Base-by-base conservation (phyloP, 2,329 filamentous ascomycete genomes). In the Fusarium protoensiforme region DNA sequence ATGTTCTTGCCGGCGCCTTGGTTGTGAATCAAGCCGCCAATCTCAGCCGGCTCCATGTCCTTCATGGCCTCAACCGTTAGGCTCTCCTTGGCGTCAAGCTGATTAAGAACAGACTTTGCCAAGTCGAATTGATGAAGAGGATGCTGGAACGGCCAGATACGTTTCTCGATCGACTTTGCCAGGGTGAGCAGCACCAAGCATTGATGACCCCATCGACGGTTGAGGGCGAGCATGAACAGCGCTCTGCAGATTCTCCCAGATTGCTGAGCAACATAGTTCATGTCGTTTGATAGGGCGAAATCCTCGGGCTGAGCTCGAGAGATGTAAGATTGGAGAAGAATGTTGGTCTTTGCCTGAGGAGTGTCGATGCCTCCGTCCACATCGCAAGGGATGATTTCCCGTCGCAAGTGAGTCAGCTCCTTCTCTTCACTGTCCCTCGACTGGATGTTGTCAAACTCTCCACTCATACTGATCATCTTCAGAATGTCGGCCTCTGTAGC, bases 381-480 rank as follows among this genome's bases (percentile, higher is more conserved):
- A 73, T 95, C 91, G 67, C 95, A 98, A 20, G 92, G 92, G 14
- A 93, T 89, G 18, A 89, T 87, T 36, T 95, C 91, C 0, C 93
- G 86, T 72, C 90, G 91, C 61, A 99, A 87, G 24, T 90, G 87
- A 20, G 88, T 88, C n/a, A 99, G 86, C 81, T 99, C 97, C 77
- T 95, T 93, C 65, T 93, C 92, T 82, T 99, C 97, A 60, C 86
- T 96, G 64, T 99, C 96, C 70, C 97, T 88, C 7, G 93, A 95
- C 80, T 98, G 95, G 46, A 99, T 94, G 75, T 99, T 98, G 84
- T 98, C 95, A 77, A 99, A 99, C 81, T 99, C 96, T 73, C 95
- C 95, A 80, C 95, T 98, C 93, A 96, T 95, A 76, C 94, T 95
- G 79, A 99, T 95, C 95, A 99, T 98, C 79, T 93, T 94, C 62